Percentiles rank a stretch among this genome's conserved stretches.
Evolutionary conservation across 139 green algal genomes (phyloP).

Genomic region (Tetradesmus lagerheimii): DNA sequence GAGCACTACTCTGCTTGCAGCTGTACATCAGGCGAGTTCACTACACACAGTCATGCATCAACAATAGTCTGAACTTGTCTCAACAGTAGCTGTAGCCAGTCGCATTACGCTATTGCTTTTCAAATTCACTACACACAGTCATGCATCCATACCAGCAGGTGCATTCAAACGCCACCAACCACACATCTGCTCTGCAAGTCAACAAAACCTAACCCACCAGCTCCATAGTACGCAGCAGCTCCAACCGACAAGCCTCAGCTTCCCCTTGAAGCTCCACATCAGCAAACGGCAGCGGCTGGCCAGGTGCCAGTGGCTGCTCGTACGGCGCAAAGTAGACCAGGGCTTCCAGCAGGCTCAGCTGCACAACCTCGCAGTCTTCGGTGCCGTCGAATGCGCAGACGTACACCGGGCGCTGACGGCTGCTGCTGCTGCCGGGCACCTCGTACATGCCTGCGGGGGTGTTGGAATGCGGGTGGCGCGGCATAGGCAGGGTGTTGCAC

Average conservation of each 20-base stretch:
- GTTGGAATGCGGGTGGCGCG: no score
- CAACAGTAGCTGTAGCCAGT: no score
- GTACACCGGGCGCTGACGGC: background rate
- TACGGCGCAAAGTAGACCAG: background rate
- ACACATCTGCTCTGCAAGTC: no score
- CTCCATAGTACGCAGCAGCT: background rate
- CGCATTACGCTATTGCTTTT: no score
- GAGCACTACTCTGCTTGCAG: background rate
- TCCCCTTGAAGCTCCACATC: background rate
- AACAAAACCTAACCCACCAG: background rate
- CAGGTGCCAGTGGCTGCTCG: background rate
- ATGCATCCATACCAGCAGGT: background rate
- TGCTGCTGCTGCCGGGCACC: background rate
- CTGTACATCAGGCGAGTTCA: background rate
- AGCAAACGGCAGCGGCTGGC: background rate
- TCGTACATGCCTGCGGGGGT: background rate
- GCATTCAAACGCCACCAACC: background rate
- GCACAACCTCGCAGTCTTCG: background rate
- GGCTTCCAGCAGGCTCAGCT: slow-evolving; percentile 7
- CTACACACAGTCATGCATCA: background rate
- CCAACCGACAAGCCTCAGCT: background rate
- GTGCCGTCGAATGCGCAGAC: background rate
- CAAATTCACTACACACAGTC: background rate
- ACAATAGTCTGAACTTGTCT: no score
- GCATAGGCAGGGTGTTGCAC: no score